Percentiles rank a stretch among this genome's conserved stretches.
Evolutionary conservation across 2,329 filamentous ascomycete genomes (phyloP).

Genomic region (Fusarium siculi): DNA sequence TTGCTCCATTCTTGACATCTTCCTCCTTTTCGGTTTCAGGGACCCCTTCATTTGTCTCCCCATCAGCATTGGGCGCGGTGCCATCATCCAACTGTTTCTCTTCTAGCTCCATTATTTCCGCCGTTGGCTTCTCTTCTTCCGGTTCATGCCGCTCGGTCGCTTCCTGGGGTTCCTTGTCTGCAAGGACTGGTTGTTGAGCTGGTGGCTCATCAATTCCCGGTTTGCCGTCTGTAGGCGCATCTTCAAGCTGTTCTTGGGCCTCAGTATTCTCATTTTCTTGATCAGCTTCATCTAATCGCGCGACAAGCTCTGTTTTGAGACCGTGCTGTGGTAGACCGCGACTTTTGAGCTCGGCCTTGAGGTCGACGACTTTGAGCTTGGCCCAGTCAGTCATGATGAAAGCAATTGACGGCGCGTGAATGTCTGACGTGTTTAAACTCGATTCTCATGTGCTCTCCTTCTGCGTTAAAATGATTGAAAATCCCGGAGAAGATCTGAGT

Average conservation of each 20-base stretch:
- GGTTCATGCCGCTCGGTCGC: constrained; percentile 11
- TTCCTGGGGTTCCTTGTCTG: not conserved
- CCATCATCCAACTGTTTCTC: not conserved
- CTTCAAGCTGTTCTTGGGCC: constrained; percentile 11
- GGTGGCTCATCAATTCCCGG: constrained; percentile 4
- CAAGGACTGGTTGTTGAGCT: not conserved
- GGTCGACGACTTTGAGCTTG: constrained; percentile 77
- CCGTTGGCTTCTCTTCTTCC: constrained; percentile 1
- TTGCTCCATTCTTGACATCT: constrained; percentile 11
- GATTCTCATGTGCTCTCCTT: not conserved
- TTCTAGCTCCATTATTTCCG: not conserved
- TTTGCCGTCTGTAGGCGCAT: constrained; percentile 24
- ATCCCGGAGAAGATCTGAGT: not conserved
- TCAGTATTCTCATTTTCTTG: constrained; percentile 10
- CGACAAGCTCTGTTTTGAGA: constrained; percentile 77
- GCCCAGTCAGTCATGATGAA: constrained; percentile 62
- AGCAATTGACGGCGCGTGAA: constrained; percentile 18
- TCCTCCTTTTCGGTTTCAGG: constrained; percentile 10
- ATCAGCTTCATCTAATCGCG: constrained; percentile 62
- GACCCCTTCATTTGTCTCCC: constrained; percentile 2
- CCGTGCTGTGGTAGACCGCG: constrained; percentile 76
- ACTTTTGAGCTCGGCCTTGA: constrained; percentile 78
- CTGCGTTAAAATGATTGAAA: no score
- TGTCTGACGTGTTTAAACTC: not conserved
- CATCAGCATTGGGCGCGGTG: not conserved